Percentiles rank a stretch among this genome's conserved stretches.
These are phyloP conservation scores for Camellia granthamiana DNA, from an alignment of 148 eudicot species.

Conservation along the genomic window DNA sequence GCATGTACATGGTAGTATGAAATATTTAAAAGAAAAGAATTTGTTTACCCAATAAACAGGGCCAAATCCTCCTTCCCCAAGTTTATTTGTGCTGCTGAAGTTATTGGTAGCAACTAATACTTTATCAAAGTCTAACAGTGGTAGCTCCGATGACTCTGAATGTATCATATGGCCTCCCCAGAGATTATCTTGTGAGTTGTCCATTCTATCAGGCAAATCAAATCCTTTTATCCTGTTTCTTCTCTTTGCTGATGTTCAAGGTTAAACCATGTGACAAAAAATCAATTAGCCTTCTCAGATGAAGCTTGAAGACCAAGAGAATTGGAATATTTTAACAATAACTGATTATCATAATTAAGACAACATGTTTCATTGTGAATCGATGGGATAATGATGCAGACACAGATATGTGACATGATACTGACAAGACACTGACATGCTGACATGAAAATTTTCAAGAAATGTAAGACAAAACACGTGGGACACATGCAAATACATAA, in stretches of 20 bases:
- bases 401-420: too few species aligned
- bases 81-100: constrained; percentile 19
- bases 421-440: too few species aligned
- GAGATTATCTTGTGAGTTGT: background rate
- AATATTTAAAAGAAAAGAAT: background rate
- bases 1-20: background rate
- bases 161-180: background rate
- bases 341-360: too few species aligned
- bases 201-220: background rate
- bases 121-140: too few species aligned
- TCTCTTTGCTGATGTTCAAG: background rate
- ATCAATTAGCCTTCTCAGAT: background rate
- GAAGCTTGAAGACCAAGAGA: too few species aligned
- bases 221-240: background rate
- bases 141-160: background rate
- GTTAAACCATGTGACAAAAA: background rate
- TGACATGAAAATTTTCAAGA: too few species aligned
- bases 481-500: too few species aligned
- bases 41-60: background rate
- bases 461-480: too few species aligned
- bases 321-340: too few species aligned
- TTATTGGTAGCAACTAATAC: too few species aligned
- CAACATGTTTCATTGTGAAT: too few species aligned
- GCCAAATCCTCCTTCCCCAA: constrained; percentile 40
- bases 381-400: too few species aligned